These are phyloP conservation scores for Friedmanniomyces endolithicus DNA, from an alignment of 495 filamentous ascomycete species.

Conservation along the genomic window DNA sequence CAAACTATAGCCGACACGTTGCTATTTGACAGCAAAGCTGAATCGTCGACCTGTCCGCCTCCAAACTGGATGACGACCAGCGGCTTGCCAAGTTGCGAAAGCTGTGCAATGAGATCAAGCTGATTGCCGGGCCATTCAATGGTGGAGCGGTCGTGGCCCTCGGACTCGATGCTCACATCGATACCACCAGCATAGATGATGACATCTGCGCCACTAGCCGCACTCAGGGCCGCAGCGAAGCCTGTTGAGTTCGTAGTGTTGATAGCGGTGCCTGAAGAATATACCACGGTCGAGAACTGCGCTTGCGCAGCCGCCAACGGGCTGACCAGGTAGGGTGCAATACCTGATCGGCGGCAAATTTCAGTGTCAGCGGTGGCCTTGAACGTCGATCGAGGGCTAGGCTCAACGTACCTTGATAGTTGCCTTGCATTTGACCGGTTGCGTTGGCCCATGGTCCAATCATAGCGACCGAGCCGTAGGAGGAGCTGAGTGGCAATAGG, in stretches of 20 bases:
- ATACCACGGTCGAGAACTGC: slow-evolving; percentile 31
- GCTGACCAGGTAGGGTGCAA: slow-evolving; percentile 40
- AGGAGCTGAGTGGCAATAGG: slow-evolving; percentile 34
- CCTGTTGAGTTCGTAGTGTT: slow-evolving; percentile 30
- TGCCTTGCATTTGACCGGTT: slow-evolving; percentile 44
- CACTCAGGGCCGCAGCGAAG: slow-evolving; percentile 35
- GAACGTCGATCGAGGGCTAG: neutral
- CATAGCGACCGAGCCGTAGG: slow-evolving; percentile 33
- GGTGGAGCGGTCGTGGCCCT: slow-evolving; percentile 37
- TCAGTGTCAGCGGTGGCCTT: neutral
- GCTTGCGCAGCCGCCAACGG: slow-evolving; percentile 36
- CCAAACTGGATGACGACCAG: slow-evolving; percentile 46
- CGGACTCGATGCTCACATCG: slow-evolving; percentile 40
- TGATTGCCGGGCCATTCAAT: slow-evolving; percentile 49
- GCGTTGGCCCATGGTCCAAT: slow-evolving; percentile 45
- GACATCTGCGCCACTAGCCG: slow-evolving; percentile 37
- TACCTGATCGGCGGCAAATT: slow-evolving; percentile 8
- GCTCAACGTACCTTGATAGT: slow-evolving; percentile 33
- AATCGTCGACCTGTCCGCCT: slow-evolving; percentile 24
- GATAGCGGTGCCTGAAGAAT: slow-evolving; percentile 34
- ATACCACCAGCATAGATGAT: slow-evolving; percentile 44
- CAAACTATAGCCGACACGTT: slow-evolving; percentile 42
- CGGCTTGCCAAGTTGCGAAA: slow-evolving; percentile 40
- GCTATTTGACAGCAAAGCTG: slow-evolving; percentile 21
- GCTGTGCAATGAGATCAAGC: slow-evolving; percentile 41